A percentile compares a stretch with the other conserved stretches of the same genome.
These are phyloP conservation scores for Pythium oligandrum DNA, from an alignment of 352 stramenopile species.

Conservation along the genomic window DNA sequence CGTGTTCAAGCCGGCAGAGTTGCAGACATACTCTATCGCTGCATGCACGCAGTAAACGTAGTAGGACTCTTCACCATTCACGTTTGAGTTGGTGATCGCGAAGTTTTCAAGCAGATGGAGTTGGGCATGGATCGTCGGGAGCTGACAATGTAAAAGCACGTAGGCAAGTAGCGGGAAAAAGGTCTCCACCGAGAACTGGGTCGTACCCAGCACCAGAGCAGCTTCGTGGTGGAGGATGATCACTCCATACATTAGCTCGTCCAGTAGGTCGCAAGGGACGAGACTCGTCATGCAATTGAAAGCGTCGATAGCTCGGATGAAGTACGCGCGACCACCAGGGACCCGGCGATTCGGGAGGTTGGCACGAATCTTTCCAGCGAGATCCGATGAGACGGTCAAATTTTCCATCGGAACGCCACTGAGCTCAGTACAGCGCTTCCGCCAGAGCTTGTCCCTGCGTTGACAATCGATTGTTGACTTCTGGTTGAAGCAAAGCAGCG, in stretches of 20 bases:
- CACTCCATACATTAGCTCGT: slow-evolving; percentile 83
- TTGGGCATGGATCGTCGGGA: slow-evolving; percentile 73
- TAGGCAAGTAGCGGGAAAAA: slow-evolving; percentile 85
- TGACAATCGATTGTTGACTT: slow-evolving; percentile 64
- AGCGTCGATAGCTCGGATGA: slow-evolving; percentile 68
- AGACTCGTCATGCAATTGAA: slow-evolving; percentile 78
- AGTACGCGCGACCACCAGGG: slow-evolving; percentile 28
- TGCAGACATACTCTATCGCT: slow-evolving; percentile 82
- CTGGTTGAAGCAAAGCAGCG: slow-evolving; percentile 70
- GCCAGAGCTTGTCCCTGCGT: slow-evolving; percentile 81
- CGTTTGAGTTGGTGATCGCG: slow-evolving; percentile 72
- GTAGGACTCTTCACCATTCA: slow-evolving; percentile 85
- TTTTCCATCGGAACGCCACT: slow-evolving; percentile 65
- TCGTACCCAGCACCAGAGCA: slow-evolving; percentile 82
- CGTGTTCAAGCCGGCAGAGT: slow-evolving; percentile 34
- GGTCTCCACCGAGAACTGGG: slow-evolving; percentile 81
- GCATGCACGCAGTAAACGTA: slow-evolving; percentile 87
- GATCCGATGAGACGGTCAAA: slow-evolving; percentile 38
- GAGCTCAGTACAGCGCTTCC: slow-evolving; percentile 64
- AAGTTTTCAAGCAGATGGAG: slow-evolving; percentile 82
- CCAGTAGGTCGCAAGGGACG: slow-evolving; percentile 78
- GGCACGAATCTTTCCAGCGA: slow-evolving; percentile 59
- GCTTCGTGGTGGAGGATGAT: slow-evolving; percentile 81
- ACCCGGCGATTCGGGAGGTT: slow-evolving; percentile 48
- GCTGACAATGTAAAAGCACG: slow-evolving; percentile 66